Evolutionary conservation across 2,329 filamentous ascomycete species (phyloP).

Genomic region (Microcyclosporella mali): DNA sequence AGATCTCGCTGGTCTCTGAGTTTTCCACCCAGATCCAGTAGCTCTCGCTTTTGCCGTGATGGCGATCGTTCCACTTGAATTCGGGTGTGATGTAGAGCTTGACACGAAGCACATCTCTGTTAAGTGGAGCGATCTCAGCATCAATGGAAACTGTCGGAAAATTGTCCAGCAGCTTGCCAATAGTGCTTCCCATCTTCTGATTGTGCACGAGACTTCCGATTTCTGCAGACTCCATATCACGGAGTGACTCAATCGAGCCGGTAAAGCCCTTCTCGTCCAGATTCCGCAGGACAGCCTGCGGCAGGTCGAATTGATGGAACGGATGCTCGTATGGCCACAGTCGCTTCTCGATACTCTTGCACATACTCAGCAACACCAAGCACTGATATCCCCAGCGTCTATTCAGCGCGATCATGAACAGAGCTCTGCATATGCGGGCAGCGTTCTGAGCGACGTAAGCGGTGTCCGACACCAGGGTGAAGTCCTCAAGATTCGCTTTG

Average conservation of each 20-base stretch:
- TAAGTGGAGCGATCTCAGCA: slow-evolving; percentile 89
- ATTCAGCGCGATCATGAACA: slow-evolving; percentile 97
- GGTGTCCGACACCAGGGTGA: slow-evolving; percentile 83
- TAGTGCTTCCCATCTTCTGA: slow-evolving; percentile 73
- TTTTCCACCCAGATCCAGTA: slow-evolving; percentile 99
- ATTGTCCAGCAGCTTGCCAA: slow-evolving; percentile 74
- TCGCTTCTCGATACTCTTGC: slow-evolving; percentile 94
- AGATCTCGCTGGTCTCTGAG: slow-evolving; percentile 94
- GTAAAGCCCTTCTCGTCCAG: slow-evolving; percentile 72
- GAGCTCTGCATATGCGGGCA: slow-evolving; percentile 82
- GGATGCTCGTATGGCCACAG: slow-evolving; percentile 95
- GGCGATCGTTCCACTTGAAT: slow-evolving; percentile 87
- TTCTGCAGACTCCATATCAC: slow-evolving; percentile 88
- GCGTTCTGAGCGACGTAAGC: slow-evolving; percentile 96
- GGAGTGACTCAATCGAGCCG: slow-evolving; percentile 70
- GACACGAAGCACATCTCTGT: slow-evolving; percentile 89
- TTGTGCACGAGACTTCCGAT: slow-evolving; percentile 91
- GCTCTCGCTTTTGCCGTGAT: slow-evolving; percentile 90
- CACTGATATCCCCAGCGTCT: slow-evolving; percentile 94
- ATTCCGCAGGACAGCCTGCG: slow-evolving; percentile 73
- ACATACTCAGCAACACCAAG: slow-evolving; percentile 79
- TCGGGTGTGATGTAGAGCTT: slow-evolving; percentile 80
- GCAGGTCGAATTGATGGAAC: slow-evolving; percentile 88
- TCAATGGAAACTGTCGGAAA: slow-evolving; percentile 90
- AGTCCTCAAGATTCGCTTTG: slow-evolving; percentile 79